Base-by-base conservation (phyloP, 257 asterid species). In the Avicennia marina region DNA sequence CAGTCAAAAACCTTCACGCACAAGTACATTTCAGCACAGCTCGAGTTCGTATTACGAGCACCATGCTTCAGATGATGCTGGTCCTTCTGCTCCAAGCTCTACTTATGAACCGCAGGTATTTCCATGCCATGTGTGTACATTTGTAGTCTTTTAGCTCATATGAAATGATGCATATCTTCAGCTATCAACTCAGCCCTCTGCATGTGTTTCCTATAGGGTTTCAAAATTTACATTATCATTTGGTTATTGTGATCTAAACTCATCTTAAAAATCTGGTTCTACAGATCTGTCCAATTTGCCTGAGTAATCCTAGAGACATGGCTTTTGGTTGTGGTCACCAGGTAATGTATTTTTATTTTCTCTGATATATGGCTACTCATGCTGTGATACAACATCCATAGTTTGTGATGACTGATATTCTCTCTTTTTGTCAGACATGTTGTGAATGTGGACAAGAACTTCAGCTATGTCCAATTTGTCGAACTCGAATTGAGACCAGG, bases 301-400 rank as follows among this genome's bases (percentile, higher is more conserved):
- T 87, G n/a, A 72, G 60, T 48, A 91, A 83, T 72, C 72, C 90
- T 1, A 91, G 88, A 69, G 94, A 91, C 74, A 87, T 91, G 98
- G 98, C 96, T 40, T 91, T 91, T 59, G 98, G 95, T 22, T 91
- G 98, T 53, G 98, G 98, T 52, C 98, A 91, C 68, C 98, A 85
- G 96, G 98, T 87, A 76, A 69, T 11, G 9, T 36, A 42, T 42
- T 15, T 39, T 39, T 39, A 11, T 39, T 7, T 29, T 7, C 7
- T 29, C 3, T 11, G 11, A 31, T 19, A 4, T 34, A 10, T 11
- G 3, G n/a, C 16, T 48, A 16, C 24, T 12, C 22, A 36, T 47
- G 38, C 27, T 15, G 56, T 22, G 32, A 27, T n/a, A n/a, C n/a
- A n/a, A n/a, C n/a, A 46, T 20, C 46, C 13, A 19, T 39, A 26